Evolutionary conservation across 371 early-diverging fungal genomes (phyloP), one percentile per base, ranked within the genome.

Genomic region (Circinella minor): DNA sequence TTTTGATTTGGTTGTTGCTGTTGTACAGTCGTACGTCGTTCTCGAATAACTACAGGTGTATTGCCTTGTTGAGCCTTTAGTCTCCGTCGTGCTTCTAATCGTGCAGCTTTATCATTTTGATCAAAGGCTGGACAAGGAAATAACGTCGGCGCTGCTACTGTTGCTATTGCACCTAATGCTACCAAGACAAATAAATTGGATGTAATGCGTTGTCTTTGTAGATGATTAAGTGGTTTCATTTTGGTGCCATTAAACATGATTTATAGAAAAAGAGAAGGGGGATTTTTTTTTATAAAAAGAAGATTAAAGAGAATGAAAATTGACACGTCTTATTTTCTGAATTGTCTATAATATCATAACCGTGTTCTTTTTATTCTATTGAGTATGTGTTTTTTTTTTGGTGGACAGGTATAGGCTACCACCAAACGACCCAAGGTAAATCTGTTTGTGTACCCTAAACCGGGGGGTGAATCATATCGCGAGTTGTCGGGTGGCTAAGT

Each of bases 71-170:
- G 68, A 13, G 63, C 59, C 57, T 74, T 63, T 7, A 74, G 36
- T 65, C 78, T 80, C 55, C 73, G 68, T 39, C 77, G 73, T 60
- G 81, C 79, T 73, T 85, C 82, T 37, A 85, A 71, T 51, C 75
- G 76, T 27, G 85, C 82, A 11, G 81, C 76, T 62, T 75, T 74
- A 39, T 85, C 82, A 47, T 81, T 78, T 62, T 79, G 74, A 55
- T 85, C 82, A 63, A 79, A 85, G 36, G 85, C 85, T 63, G 85
- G 85, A 65, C 85, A 85, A 4, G 85, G 81, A 65, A 84, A 78
- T 48, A 79, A 59, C 11, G 82, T 76, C 5, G 85, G 79, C 34
- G 77, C 77, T 27, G 86, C 79, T 27, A 86, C 83, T 37, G 81
- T 79, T 34, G 81, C 72, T 2, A 81, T 74, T 4, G 87, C 85